Evolutionary conservation across 2,329 filamentous ascomycete genomes (phyloP), one percentile per base, ranked within the genome.

Genomic region (Sclerotinia glacialis): DNA sequence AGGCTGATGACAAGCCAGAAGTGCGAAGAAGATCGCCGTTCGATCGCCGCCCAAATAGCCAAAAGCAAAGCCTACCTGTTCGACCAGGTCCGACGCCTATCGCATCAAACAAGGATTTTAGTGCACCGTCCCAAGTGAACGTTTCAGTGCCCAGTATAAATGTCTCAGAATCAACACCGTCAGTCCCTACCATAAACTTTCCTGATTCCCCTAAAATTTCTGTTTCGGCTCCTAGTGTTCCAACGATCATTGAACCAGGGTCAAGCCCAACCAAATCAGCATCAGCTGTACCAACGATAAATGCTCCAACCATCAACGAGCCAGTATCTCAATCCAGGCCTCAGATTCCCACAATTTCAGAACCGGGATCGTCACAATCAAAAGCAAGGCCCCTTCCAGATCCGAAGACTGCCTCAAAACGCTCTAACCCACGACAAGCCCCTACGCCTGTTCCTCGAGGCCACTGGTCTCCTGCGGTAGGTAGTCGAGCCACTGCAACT

Each of bases 1-100:
- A 76, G 74, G 74, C 90, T 83, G 89, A 92, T 86, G 79, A 86
- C 81, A 90, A 89, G 79, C 81, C 85, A 80, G 82, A 83, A 78
- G 80, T 71, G 67, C 73, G 72, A 74, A 75, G 72, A 73, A 70
- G 74, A 74, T 73, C 72, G 54, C 71, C 70, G 53, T 73, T 74
- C 64, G 73, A 75, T 67, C 68, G 71, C 47, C 50, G 66, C 23
- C 58, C 69, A 66, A 67, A 67, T 53, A 67, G 68, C 50, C 70
- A 73, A 70, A 71, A 69, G 71, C 67, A 74, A 69, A 70, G 66
- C 67, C 18, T 73, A 69, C 68, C 69, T 74, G 40, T 68, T 73
- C 65, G 66, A 66, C 52, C 72, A 72, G 64, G 68, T 73, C 55
- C 70, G 70, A 72, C 71, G 69, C 63, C 71, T 76, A 64, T 72